Evolutionary conservation across 306 rosid genomes (phyloP), one percentile per base, ranked within the genome.

Genomic region (Lathyrus tuberosus): DNA sequence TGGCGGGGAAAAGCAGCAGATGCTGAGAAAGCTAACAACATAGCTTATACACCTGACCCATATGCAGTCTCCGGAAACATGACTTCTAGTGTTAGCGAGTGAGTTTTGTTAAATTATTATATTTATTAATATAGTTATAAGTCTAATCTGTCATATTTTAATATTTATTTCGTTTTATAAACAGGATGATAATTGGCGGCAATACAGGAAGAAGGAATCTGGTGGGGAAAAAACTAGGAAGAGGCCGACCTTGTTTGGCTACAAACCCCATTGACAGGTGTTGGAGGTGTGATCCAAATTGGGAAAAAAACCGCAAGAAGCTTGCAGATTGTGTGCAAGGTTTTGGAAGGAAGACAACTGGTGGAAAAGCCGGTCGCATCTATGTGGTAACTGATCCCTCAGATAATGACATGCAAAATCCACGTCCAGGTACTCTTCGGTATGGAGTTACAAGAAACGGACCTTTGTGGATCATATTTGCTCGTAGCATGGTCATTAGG

Each of bases 281-380:
- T 76, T 92, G 98, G 96, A 85, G 96, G 74, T 92, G 96, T 18
- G 86, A 87, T 62, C 75, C 79, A 7, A 67, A 89, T 4, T 92
- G 96, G 98, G 89, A 66, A 20, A 5, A 33, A 0, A 70, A 89
- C 73, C 83, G 96, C 31, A 76, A 92, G 81, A 86, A 53, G 67
- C 76, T 92, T 0, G 87, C 82, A 8, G 75, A 73, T 54, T 92
- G 98, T 62, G 88, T 10, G 17, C 78, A 38, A 16, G 96, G 98
- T 5, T 92, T 92, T 14, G 98, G 96, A 3, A 83, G 74, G 60
- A 65, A 66, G 47, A 82, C 95, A 15, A 13, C 17, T 0, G 96
- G 98, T 0, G 98, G 98, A 8, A 82, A 78, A 78, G 2, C 95
- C 87, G 40, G 40, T 35, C 10, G 3, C 7, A 35, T 35, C 40